Conservation (phyloP, 1,139 yeast species). For the Hanseniaspora gamundiae region DNA sequence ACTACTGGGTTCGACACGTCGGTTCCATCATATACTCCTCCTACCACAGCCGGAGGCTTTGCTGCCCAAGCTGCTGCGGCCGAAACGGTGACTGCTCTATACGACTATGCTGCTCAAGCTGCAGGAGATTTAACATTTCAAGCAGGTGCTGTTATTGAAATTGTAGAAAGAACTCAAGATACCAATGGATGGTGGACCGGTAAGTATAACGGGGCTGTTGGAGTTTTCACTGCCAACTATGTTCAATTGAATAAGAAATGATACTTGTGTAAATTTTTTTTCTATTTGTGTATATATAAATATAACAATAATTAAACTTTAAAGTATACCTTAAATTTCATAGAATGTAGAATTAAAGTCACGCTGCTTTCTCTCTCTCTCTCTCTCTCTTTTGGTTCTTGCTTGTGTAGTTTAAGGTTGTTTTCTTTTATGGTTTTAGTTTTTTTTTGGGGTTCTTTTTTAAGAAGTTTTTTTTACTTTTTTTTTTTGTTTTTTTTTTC, state of each 20-base stretch:
- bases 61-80: conserved; percentile 27
- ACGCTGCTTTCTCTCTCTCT: too few relatives aligned
- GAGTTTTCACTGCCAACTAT: conserved; percentile 93
- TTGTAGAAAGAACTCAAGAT: conserved; percentile 71
- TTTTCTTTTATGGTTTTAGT: too few relatives aligned
- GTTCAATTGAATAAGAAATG: conserved; percentile 47
- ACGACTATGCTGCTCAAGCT: conserved; percentile 74
- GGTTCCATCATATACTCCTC: conserved; percentile 24
- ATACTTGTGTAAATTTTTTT: neutral
- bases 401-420: too few relatives aligned
- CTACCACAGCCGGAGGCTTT: conserved; percentile 16
- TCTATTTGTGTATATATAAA: neutral
- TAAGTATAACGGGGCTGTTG: conserved; percentile 68
- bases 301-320: too few relatives aligned
- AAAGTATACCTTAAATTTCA: too few relatives aligned
- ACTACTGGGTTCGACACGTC: conserved; percentile 14
- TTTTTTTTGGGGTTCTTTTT: too few relatives aligned
- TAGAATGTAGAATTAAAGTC: too few relatives aligned
- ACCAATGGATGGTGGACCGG: conserved; percentile 99
- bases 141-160: conserved; percentile 79
- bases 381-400: too few relatives aligned
- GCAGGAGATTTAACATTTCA: conserved; percentile 79
- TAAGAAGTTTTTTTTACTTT: too few relatives aligned
- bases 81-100: conserved; percentile 61
- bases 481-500: too few relatives aligned